Evolutionary conservation across 2,329 filamentous ascomycete species (phyloP), one percentile per base, ranked within the genome.

Genomic region (Pyrenophora tritici-repentis): DNA sequence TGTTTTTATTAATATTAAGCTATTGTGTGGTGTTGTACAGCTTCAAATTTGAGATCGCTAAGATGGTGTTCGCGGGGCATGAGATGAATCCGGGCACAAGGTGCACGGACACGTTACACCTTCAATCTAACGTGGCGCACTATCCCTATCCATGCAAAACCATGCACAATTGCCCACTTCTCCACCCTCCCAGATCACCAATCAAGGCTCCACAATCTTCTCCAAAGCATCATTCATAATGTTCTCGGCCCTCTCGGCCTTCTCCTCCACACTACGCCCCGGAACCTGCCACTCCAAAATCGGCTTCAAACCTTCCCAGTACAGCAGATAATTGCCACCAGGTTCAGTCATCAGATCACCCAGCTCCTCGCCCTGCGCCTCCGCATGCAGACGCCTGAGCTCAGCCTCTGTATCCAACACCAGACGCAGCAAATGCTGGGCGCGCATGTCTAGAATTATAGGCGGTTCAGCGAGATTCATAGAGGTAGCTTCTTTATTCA

Each of bases 131-230:
- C 22, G 8, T 24, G 22, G 8, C 22, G 22, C 22, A 24, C 22
- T 24, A 9, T 14, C 1, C 13, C 3, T 5, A 20, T 20, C 5
- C 18, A 20, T 20, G 18, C 18, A 20, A 3, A 20, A 20, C 18
- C 18, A 20, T 20, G 18, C 18, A 20, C 18, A 5, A 20, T 3
- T 20, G 18, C 33, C n/a, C 4, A 2, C 13, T 14, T 16, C n/a
- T 34, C 16, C 33, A 3, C 13, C 6, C 6, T 2, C 14, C 33
- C 17, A 35, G 5, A 2, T 10, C 14, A 24, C 8, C 6, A 17
- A 17, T 35, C 33, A 47, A 18, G 18, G 36, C 44, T 29, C 44
- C 9, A 47, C 44, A n/a, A 47, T 13, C 26, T 47, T 41, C 14
- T 47, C 44, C n/a, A 47, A 34, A 0, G 34, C 29, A 20, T 47